Evolutionary conservation across 768 basidiomycete genomes (phyloP).

Genomic region (Boletus speciosus): DNA sequence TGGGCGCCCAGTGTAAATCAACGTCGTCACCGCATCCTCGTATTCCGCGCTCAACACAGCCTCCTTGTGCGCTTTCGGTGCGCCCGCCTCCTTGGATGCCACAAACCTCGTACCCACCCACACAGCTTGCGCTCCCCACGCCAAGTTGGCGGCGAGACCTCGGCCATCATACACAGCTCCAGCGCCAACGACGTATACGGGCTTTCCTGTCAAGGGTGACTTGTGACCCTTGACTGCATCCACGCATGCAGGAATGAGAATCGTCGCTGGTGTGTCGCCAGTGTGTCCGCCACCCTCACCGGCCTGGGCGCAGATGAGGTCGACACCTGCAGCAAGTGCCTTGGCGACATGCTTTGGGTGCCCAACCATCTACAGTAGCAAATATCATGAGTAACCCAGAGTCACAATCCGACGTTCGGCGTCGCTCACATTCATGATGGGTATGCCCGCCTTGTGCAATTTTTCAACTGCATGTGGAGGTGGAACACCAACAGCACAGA

Average conservation of each 20-base stretch:
- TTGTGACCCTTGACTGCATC: constrained; percentile 74
- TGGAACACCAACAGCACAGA: constrained; percentile 88
- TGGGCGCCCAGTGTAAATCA: constrained; percentile 89
- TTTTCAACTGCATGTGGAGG: constrained; percentile 75
- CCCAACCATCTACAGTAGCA: constrained; percentile 68
- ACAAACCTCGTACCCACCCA: constrained; percentile 92
- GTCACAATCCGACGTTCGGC: neutral
- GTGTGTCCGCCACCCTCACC: constrained; percentile 92
- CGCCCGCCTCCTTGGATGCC: constrained; percentile 73
- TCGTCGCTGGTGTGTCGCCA: constrained; percentile 75
- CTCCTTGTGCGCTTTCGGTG: constrained; percentile 84
- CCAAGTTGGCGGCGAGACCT: constrained; percentile 79
- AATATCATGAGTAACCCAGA: neutral
- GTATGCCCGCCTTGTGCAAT: constrained; percentile 80
- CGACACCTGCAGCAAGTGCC: constrained; percentile 80
- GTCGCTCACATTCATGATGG: constrained; percentile 73
- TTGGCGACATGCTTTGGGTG: constrained; percentile 86
- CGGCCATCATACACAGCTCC: constrained; percentile 91
- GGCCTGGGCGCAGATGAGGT: constrained; percentile 92
- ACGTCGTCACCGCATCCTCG: constrained; percentile 78
- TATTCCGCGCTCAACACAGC: constrained; percentile 64
- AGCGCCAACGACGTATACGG: constrained; percentile 86
- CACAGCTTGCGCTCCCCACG: constrained; percentile 87
- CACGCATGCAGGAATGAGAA: constrained; percentile 90
- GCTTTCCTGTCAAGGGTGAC: constrained; percentile 77